phyloP scores from a whole-genome alignment of 805 yeast species.

The Clavispora fructus region DNA sequence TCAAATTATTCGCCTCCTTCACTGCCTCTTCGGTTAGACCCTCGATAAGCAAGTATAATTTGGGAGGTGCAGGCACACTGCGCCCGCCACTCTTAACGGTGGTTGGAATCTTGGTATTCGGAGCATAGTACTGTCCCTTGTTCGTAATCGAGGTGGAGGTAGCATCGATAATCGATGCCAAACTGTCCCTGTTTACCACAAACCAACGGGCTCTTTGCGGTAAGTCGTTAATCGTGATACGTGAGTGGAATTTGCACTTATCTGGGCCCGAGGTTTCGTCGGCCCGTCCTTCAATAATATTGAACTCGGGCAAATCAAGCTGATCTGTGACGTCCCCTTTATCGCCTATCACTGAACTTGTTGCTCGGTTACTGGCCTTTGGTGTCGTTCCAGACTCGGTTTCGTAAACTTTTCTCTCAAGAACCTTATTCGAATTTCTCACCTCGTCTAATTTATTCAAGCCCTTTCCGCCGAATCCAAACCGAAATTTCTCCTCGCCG shows the following conservation, averaged over 20 bases:
- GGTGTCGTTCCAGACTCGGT: background rate
- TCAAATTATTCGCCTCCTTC: conserved; percentile 50
- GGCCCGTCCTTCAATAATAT: conserved; percentile 47
- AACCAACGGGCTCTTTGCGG: conserved; percentile 80
- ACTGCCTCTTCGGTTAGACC: conserved; percentile 60
- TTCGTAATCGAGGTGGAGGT: conserved; percentile 75
- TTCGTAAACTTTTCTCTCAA: conserved; percentile 46
- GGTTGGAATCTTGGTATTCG: conserved; percentile 38
- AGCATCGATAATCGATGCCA: conserved; percentile 59
- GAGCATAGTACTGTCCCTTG: conserved; percentile 66
- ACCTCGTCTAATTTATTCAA: conserved; percentile 67
- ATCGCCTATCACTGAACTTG: background rate
- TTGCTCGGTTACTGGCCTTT: background rate
- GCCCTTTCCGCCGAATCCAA: conserved; percentile 94
- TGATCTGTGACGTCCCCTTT: background rate
- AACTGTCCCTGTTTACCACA: conserved; percentile 62
- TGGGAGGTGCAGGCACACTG: conserved; percentile 55
- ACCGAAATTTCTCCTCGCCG: conserved; percentile 59
- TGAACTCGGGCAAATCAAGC: conserved; percentile 36
- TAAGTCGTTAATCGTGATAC: conserved; percentile 73
- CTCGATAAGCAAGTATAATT: conserved; percentile 73
- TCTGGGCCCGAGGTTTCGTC: conserved; percentile 56
- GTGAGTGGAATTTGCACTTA: conserved; percentile 53
- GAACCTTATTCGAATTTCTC: conserved; percentile 45
- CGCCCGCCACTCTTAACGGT: conserved; percentile 46